Evolutionary conservation across 2,329 filamentous ascomycete species (phyloP), one percentile per base, ranked within the genome.

Genomic region (Ustilaginoidea virens): DNA sequence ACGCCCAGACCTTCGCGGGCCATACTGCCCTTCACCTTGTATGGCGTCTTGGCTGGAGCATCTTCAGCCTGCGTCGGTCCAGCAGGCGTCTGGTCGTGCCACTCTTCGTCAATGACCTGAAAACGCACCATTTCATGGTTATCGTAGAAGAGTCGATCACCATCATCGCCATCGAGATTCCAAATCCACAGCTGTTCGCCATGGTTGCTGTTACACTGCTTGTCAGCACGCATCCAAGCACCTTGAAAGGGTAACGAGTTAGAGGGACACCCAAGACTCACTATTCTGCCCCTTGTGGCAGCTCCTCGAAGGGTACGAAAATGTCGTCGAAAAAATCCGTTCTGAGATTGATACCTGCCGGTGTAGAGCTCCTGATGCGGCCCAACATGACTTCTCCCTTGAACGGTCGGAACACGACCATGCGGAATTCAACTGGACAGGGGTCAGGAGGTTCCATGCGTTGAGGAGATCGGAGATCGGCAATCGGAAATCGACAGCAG

Each of bases 281-380:
- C 78, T 81, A 93, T 47, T 71, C 67, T 16, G 75, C 73, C n/a
- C 72, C 74, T 17, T 80, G 71, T 22, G 85, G 80, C 4, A 92
- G 63, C 38, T 81, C 72, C 31, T 74, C 67, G 20, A 69, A 72
- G 1, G 69, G 82, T 37, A 96, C 73, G 34, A 82, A 77, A 18
- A 98, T 83, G 38, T 96, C 86, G 42, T 87, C 80, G 42, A 94
- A 98, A 52, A 98, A 98, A 37, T 93, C 82, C 4, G 86, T 77
- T 27, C 75, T 74, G 34, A 96, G 64, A 44, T 74, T 72, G 44
- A 92, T 82, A 21, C 80, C 85, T 2, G 74, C 60, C 6, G 74
- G 64, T 1, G 69, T 77, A 20, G 76, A 75, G 39, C 73, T 75
- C 38, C 76, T 76, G 52, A 98, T 94, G 39, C 74, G 77, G 11